These are phyloP conservation scores for Haplosporangium sp. DNA, from an alignment of 371 early-diverging fungal species.

Conservation along the genomic window DNA sequence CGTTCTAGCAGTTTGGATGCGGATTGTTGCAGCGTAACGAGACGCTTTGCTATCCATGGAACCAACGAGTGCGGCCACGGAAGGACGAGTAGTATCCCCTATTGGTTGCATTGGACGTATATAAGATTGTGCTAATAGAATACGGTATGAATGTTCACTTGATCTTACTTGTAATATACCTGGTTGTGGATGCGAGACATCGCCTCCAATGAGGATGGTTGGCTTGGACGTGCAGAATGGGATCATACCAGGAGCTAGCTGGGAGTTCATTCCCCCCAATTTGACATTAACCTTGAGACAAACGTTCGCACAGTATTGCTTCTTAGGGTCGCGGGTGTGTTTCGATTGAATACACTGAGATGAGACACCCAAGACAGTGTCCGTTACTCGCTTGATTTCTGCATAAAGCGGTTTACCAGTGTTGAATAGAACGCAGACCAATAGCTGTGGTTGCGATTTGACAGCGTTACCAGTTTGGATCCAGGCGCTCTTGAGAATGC, in stretches of 20 bases:
- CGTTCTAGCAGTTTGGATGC: conserved; percentile 84
- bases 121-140: neutral
- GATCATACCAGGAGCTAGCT: conserved; percentile 59
- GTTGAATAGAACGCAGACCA: conserved; percentile 88
- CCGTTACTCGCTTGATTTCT: conserved; percentile 94
- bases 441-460: conserved; percentile 79
- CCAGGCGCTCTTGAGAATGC: conserved; percentile 79
- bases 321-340: conserved; percentile 74
- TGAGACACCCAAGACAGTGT: conserved; percentile 90
- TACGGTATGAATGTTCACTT: neutral
- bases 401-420: conserved; percentile 90
- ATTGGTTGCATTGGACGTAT: neutral
- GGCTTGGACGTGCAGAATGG: conserved; percentile 77
- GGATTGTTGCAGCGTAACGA: conserved; percentile 85
- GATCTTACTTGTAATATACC: conserved; percentile 56
- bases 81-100: conserved; percentile 75
- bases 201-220: conserved; percentile 96
- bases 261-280: conserved; percentile 84
- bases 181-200: conserved; percentile 92
- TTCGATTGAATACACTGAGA: conserved; percentile 93
- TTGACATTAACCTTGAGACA: conserved; percentile 92
- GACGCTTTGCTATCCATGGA: conserved; percentile 91
- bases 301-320: conserved; percentile 75
- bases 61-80: conserved; percentile 91
- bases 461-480: conserved; percentile 76